Conservation (phyloP, 768 basidiomycete genomes). For the Antrodiella citrinella region DNA sequence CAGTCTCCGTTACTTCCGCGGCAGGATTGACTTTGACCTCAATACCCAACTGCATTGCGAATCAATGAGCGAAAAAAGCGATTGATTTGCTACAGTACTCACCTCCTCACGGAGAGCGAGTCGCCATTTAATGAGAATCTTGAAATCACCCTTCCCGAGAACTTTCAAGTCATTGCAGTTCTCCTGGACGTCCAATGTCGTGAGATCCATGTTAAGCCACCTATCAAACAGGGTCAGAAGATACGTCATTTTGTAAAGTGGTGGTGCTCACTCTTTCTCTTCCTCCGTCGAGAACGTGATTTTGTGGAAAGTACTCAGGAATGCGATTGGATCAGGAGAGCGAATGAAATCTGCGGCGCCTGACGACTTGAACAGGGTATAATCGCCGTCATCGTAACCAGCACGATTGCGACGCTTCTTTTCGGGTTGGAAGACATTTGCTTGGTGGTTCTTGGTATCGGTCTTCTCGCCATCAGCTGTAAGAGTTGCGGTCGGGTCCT, state of each 20-base stretch:
- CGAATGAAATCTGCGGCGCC: conserved; percentile 66
- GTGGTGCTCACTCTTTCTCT: conserved; percentile 71
- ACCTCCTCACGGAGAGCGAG: conserved; percentile 83
- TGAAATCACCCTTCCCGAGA: conserved; percentile 96
- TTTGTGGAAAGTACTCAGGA: conserved; percentile 73
- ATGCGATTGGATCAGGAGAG: conserved; percentile 61
- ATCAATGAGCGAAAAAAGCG: not conserved
- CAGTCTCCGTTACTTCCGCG: conserved; percentile 69
- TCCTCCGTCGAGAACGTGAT: conserved; percentile 75
- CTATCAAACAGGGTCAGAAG: conserved; percentile 30
- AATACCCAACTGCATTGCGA: conserved; percentile 63
- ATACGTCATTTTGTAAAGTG: conserved; percentile 5
- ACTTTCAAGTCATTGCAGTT: conserved; percentile 93
- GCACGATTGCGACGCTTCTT: conserved; percentile 91
- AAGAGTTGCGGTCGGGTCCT: conserved; percentile 59
- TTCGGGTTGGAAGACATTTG: conserved; percentile 95
- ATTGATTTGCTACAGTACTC: conserved; percentile 14
- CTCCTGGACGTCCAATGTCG: conserved; percentile 70
- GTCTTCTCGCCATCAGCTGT: conserved; percentile 42
- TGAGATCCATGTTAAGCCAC: conserved; percentile 67
- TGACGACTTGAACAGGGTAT: conserved; percentile 75
- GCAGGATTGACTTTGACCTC: conserved; percentile 70
- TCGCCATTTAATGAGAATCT: conserved; percentile 87
- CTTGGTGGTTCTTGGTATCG: conserved; percentile 60
- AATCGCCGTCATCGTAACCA: conserved; percentile 93